phyloP scores from a whole-genome alignment of 2,329 filamentous ascomycete species.

The Aspergillus ochraceus region DNA sequence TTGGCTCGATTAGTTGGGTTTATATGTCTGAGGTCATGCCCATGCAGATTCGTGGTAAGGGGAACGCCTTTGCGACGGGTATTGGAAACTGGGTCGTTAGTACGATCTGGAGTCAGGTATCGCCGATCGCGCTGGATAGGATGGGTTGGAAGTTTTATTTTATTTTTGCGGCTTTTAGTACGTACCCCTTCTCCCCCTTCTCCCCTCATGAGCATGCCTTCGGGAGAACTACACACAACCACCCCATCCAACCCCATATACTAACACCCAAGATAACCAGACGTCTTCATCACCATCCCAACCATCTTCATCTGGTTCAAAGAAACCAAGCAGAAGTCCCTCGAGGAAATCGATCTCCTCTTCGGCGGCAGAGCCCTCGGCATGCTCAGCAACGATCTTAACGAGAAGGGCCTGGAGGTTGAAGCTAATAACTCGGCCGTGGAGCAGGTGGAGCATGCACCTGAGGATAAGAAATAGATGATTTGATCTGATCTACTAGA shows the following conservation, averaged over 20 bases:
- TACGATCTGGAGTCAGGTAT: constrained; percentile 60
- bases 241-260: background rate
- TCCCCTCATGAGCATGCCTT: background rate
- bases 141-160: constrained; percentile 60
- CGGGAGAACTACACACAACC: too few relatives aligned
- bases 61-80: constrained; percentile 58
- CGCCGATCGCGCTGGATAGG: constrained; percentile 51
- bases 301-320: constrained; percentile 55
- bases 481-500: too few relatives aligned
- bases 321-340: constrained; percentile 53
- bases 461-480: background rate
- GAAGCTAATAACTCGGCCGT: background rate
- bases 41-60: constrained; percentile 62
- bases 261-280: constrained; percentile 16
- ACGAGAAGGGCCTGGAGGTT: background rate
- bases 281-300: constrained; percentile 38
- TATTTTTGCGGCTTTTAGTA: constrained; percentile 56
- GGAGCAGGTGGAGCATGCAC: background rate
- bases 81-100: constrained; percentile 61
- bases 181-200: constrained; percentile 10
- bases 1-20: constrained; percentile 55
- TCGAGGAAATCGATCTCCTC: constrained; percentile 60
- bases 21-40: constrained; percentile 69
- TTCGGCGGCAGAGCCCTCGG: constrained; percentile 55
- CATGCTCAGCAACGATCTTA: constrained; percentile 43